phyloP scores from a whole-genome alignment of 345 rosid species.

The Erucastrum elatum region DNA sequence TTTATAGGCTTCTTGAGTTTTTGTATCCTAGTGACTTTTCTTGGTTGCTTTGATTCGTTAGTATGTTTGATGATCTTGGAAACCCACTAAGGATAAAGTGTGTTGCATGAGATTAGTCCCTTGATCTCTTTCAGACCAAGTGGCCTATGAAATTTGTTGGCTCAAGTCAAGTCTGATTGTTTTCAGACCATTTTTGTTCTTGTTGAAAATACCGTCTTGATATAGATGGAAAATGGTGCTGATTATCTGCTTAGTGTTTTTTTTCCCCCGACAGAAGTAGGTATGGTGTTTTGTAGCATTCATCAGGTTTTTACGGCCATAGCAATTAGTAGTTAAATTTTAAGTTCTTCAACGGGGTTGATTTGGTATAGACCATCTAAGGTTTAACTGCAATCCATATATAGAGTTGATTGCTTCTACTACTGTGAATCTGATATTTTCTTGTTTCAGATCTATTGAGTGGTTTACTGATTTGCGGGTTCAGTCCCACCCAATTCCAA shows the following conservation, averaged over 20 bases:
- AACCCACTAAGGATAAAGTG: not conserved
- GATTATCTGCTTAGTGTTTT: not conserved
- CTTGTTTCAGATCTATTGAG: not conserved
- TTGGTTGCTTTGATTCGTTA: not conserved
- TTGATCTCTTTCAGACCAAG: not conserved
- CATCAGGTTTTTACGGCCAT: not conserved
- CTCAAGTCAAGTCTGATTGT: not conserved
- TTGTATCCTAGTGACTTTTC: not conserved
- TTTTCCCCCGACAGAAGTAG: not conserved
- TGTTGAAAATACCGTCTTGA: not conserved
- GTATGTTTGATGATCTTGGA: not conserved
- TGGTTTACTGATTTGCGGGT: conserved; percentile 4
- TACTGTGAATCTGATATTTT: not conserved
- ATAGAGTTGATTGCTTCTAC: not conserved
- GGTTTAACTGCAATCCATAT: not conserved
- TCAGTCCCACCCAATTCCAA: not conserved
- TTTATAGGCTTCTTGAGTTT: not conserved
- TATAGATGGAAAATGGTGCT: not conserved
- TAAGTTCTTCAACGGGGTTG: not conserved
- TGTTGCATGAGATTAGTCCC: not conserved
- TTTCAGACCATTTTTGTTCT: not conserved
- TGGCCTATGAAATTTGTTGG: not conserved
- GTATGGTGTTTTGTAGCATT: not conserved
- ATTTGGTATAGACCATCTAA: not conserved
- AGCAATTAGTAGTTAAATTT: not conserved